phyloP scores from a whole-genome alignment of 1,139 yeast genomes.

The Blastobotrys aristatus region DNA sequence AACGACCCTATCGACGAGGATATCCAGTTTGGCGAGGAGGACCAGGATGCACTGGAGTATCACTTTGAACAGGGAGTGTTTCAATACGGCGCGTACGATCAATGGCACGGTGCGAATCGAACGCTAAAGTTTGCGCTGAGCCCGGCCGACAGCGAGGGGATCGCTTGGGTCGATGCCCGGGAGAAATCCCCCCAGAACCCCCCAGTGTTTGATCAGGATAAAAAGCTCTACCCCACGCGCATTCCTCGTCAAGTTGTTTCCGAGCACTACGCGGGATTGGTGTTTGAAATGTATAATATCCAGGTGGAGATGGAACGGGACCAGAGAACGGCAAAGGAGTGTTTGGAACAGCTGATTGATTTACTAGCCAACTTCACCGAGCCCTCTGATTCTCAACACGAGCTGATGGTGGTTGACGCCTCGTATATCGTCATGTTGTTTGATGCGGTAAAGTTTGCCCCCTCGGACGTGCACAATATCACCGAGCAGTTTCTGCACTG shows the following conservation, averaged over 20 bases:
- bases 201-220: slow-evolving; percentile 28
- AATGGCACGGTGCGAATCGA: slow-evolving; percentile 26
- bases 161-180: slow-evolving; percentile 38
- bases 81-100: not conserved
- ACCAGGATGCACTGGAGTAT: no score
- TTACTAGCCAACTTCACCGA: slow-evolving; percentile 12
- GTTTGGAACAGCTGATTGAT: slow-evolving; percentile 15
- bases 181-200: slow-evolving; percentile 19
- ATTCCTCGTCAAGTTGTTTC: slow-evolving; percentile 39
- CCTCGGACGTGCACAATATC: slow-evolving; percentile 18
- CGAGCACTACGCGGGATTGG: slow-evolving; percentile 36
- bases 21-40: no score
- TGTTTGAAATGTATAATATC: slow-evolving; percentile 33
- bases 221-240: slow-evolving; percentile 38
- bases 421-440: slow-evolving; percentile 22
- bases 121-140: slow-evolving; percentile 40
- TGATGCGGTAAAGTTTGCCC: slow-evolving; percentile 21
- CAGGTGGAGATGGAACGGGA: slow-evolving; percentile 3
- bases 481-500: slow-evolving; percentile 23
- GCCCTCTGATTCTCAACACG: slow-evolving; percentile 11
- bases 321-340: slow-evolving; percentile 9
- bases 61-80: no score
- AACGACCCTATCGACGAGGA: no score
- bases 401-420: slow-evolving; percentile 21
- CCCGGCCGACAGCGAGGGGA: slow-evolving; percentile 39